Evolutionary conservation across 345 rosid species (phyloP).

Genomic region (Gynandropsis gynandra): DNA sequence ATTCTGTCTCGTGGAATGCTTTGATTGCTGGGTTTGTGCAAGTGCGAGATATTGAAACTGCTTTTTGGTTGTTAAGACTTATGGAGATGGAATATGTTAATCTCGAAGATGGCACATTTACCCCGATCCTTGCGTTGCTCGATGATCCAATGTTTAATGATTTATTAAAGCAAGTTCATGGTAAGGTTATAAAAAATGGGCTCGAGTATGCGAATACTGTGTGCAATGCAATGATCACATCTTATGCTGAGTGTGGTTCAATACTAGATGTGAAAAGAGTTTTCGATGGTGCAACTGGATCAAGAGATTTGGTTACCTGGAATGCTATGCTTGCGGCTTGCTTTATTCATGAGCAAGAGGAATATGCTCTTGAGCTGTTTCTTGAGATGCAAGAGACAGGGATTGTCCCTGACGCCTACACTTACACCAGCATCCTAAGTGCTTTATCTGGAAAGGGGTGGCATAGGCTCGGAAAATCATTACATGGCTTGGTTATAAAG

Average conservation of each 20-base stretch:
- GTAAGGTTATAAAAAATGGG: conserved; percentile 49
- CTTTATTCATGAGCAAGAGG: conserved; percentile 42
- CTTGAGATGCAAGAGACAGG: conserved; percentile 39
- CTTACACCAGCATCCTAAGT: conserved; percentile 60
- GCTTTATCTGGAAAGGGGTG: conserved; percentile 39
- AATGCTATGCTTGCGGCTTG: conserved; percentile 66
- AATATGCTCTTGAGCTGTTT: conserved; percentile 43
- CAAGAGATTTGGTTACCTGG: conserved; percentile 59
- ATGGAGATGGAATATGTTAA: conserved; percentile 49
- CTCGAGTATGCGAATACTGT: conserved; percentile 38
- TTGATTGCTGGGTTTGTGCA: conserved; percentile 58
- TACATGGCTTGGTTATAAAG: conserved; percentile 57
- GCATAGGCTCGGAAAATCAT: conserved; percentile 37
- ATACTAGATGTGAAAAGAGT: conserved; percentile 44
- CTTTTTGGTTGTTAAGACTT: conserved; percentile 43
- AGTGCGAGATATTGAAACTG: conserved; percentile 32
- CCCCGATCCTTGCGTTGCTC: conserved; percentile 73
- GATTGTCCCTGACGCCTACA: conserved; percentile 50
- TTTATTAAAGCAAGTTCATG: conserved; percentile 43
- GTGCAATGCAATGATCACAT: conserved; percentile 52
- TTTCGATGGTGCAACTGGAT: conserved; percentile 38
- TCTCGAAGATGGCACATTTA: conserved; percentile 62
- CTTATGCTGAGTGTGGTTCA: conserved; percentile 60
- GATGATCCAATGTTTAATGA: conserved; percentile 33
- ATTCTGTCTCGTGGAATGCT: conserved; percentile 68